A percentile compares a stretch with the other conserved stretches of the same genome.
Conservation (phyloP, 2,329 filamentous ascomycete species). For the Hypoxylon sp. region DNA sequence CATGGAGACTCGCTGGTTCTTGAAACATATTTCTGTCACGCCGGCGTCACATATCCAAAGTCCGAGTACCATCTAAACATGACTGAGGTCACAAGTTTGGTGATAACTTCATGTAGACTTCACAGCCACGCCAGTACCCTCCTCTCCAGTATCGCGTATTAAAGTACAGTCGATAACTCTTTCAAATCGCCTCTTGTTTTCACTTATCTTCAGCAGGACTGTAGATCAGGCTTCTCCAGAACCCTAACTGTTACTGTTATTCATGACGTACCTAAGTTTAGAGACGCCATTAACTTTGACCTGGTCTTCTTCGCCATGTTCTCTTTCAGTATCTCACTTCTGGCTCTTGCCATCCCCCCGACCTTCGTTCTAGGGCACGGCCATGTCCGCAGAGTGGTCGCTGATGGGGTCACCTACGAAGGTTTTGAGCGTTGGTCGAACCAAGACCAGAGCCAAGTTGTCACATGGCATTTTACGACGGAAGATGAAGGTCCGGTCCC, state of each 20-base stretch:
- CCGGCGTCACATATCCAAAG: constrained; percentile 11
- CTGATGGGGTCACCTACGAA: constrained; percentile 39
- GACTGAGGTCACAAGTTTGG: not conserved
- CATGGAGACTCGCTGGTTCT: not conserved
- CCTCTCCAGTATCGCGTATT: not conserved
- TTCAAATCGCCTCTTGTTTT: not conserved
- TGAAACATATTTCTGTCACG: constrained; percentile 31
- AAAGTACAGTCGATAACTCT: not conserved
- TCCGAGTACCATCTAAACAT: constrained; percentile 11
- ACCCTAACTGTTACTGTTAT: not conserved
- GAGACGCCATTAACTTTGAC: not conserved
- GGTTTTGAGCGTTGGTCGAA: constrained; percentile 54
- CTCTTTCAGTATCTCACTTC: constrained; percentile 27
- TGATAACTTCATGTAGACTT: not conserved
- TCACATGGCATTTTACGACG: constrained; percentile 48
- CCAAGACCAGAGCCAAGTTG: constrained; percentile 47
- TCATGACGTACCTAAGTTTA: not conserved
- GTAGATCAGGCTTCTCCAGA: not conserved
- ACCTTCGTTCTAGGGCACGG: constrained; percentile 40
- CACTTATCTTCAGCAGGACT: not conserved
- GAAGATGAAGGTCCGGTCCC: constrained; percentile 45
- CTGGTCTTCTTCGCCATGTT: constrained; percentile 32
- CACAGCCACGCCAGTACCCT: not conserved
- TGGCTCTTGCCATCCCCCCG: constrained; percentile 30
- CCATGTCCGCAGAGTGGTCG: constrained; percentile 44